Conservation (phyloP, 345 rosid species). For the Rhodamnia rubescens region DNA sequence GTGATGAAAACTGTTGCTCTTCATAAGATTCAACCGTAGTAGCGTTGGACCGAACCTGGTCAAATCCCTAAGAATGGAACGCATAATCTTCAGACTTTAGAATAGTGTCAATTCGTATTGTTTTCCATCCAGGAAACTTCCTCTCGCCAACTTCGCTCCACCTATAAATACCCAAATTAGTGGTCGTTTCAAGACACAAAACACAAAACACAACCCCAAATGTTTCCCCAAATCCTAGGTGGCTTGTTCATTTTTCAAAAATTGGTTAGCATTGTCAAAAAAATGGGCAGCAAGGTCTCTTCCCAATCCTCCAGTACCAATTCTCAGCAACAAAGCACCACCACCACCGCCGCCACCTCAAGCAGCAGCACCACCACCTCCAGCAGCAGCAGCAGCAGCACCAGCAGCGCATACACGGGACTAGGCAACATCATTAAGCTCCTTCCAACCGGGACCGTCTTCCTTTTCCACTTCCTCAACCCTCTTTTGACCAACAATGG, state of each 20-base stretch:
- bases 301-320: background rate
- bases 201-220: background rate
- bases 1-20: background rate
- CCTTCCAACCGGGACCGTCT: constrained; percentile 83
- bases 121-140: constrained; percentile 14
- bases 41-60: background rate
- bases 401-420: constrained; percentile 25
- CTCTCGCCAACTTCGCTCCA: background rate
- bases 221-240: background rate
- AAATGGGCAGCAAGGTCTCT: background rate
- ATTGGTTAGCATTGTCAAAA: background rate
- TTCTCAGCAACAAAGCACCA: constrained; percentile 4
- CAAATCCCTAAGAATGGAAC: background rate
- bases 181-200: background rate
- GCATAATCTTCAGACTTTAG: background rate
- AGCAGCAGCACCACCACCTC: background rate
- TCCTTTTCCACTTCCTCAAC: constrained; percentile 63
- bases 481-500: constrained; percentile 72
- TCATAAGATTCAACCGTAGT: background rate
- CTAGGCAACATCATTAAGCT: constrained; percentile 61
- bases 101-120: background rate
- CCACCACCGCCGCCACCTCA: background rate
- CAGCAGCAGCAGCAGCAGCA: background rate
- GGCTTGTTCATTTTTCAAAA: background rate
- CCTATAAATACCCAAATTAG: background rate